Conservation (phyloP, 371 early-diverging fungal genomes). For the Actinomucor elegans region DNA sequence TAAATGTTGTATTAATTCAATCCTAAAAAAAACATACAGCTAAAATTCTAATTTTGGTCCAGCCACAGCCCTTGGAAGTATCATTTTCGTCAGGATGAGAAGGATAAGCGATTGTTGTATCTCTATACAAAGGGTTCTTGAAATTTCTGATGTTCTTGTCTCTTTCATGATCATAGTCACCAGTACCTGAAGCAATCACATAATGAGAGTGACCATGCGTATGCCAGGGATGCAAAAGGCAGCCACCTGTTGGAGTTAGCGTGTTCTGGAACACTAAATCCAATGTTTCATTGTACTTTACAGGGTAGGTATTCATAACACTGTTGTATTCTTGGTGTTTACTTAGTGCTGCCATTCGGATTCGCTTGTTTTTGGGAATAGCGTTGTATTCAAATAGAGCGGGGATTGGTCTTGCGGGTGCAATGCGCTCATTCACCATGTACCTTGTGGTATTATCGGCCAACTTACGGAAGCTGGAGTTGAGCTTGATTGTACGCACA, state of each 20-base stretch:
- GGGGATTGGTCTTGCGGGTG: background rate
- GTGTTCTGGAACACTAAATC: conserved; percentile 43
- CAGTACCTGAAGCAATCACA: conserved; percentile 35
- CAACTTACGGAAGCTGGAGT: conserved; percentile 6
- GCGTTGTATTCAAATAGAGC: background rate
- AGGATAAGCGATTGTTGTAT: conserved; percentile 40
- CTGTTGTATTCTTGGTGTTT: conserved; percentile 18
- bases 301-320: conserved; percentile 22
- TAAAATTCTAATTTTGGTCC: conserved; percentile 38
- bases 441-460: conserved; percentile 30
- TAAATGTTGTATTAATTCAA: background rate
- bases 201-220: conserved; percentile 50
- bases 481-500: conserved; percentile 26
- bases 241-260: conserved; percentile 20
- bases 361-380: background rate
- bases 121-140: conserved; percentile 28
- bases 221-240: conserved; percentile 46
- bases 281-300: conserved; percentile 25
- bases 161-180: conserved; percentile 29
- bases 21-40: conserved; percentile 25
- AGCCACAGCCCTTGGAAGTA: conserved; percentile 29
- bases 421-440: conserved; percentile 30
- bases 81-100: conserved; percentile 13
- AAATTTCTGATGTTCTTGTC: conserved; percentile 31
- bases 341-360: background rate